Evolutionary conservation across 2,329 filamentous ascomycete species (phyloP).

Genomic region (Fusarium beomiforme): DNA sequence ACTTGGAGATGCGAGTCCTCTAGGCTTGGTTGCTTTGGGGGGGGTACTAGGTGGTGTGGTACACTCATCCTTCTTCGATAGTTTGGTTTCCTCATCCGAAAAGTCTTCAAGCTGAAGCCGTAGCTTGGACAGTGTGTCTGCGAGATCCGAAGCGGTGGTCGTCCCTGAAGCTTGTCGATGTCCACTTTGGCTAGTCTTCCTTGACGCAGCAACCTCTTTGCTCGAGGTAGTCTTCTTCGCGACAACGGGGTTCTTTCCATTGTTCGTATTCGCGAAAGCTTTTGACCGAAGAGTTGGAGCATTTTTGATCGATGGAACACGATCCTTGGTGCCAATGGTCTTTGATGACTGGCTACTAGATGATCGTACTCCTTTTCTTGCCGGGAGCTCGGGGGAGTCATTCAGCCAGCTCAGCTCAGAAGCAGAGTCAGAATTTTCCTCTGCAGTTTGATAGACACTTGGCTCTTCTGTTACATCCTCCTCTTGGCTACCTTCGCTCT

Average conservation of each 20-base stretch:
- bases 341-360: background rate
- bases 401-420: conserved; percentile 32
- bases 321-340: background rate
- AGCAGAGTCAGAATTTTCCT: conserved; percentile 28
- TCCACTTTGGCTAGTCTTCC: conserved; percentile 5
- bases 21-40: conserved; percentile 27
- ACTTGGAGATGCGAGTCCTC: conserved; percentile 44
- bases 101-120: conserved; percentile 37
- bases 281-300: conserved; percentile 6
- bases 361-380: background rate
- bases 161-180: background rate
- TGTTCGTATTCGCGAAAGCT: background rate
- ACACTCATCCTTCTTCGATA: conserved; percentile 12
- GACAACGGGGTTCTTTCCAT: background rate
- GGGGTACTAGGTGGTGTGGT: conserved; percentile 38
- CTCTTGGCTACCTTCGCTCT: conserved; percentile 7
- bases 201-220: background rate
- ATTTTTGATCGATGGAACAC: conserved; percentile 1
- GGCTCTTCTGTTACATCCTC: conserved; percentile 32
- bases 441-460: conserved; percentile 41
- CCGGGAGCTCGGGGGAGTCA: conserved; percentile 16
- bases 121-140: conserved; percentile 39
- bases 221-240: background rate
- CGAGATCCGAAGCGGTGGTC: conserved; percentile 35
- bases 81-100: conserved; percentile 35